These are phyloP conservation scores for Aaosphaeria arxii DNA, from an alignment of 2,329 filamentous ascomycete genomes.

Conservation along the genomic window DNA sequence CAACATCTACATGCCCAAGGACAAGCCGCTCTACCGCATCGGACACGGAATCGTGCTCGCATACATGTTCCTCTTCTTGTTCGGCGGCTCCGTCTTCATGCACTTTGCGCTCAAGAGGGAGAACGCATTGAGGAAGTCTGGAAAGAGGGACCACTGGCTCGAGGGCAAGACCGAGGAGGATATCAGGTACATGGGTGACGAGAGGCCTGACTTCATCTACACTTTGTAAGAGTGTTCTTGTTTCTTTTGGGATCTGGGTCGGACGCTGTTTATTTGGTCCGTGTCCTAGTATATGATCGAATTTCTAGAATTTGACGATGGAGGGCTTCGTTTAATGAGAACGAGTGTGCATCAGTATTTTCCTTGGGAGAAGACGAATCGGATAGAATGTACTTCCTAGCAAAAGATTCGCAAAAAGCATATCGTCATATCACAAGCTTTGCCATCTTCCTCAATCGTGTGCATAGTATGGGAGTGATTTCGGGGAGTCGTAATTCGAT, in stretches of 20 bases:
- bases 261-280: not conserved
- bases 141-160: slow-evolving; percentile 64
- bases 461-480: too few relatives aligned
- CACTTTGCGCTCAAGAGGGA: slow-evolving; percentile 62
- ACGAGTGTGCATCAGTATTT: too few relatives aligned
- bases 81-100: slow-evolving; percentile 68
- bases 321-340: too few relatives aligned
- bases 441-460: too few relatives aligned
- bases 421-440: too few relatives aligned
- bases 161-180: slow-evolving; percentile 63
- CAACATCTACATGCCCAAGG: slow-evolving; percentile 69
- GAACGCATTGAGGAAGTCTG: slow-evolving; percentile 64
- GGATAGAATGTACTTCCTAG: too few relatives aligned
- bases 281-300: not conserved
- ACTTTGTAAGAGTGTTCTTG: slow-evolving; percentile 46
- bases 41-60: slow-evolving; percentile 75
- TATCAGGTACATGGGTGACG: slow-evolving; percentile 67
- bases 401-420: too few relatives aligned
- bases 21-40: slow-evolving; percentile 64
- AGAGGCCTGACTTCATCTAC: slow-evolving; percentile 67
- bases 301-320: too few relatives aligned
- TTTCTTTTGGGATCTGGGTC: not conserved
- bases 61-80: slow-evolving; percentile 69
- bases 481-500: too few relatives aligned
- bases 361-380: too few relatives aligned